phyloP scores from a whole-genome alignment of 192 early-diverging fungal species.

The Obelidium mucronatum region DNA sequence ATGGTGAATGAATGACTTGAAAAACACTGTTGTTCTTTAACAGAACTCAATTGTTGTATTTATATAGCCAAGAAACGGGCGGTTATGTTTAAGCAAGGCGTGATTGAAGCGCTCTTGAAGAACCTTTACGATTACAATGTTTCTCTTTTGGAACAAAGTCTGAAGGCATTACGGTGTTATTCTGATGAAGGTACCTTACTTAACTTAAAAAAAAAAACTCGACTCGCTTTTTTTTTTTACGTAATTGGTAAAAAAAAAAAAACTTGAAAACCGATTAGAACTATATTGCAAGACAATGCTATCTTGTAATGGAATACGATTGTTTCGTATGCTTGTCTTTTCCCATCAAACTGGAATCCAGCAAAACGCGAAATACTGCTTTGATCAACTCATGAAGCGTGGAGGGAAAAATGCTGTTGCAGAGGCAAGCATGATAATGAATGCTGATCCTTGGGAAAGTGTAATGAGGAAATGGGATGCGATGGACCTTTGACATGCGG shows the following conservation, averaged over 20 bases:
- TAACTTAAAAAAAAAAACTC: no score
- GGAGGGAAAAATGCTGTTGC: slow-evolving; percentile 10
- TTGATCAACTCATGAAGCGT: not conserved
- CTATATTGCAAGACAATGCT: not conserved
- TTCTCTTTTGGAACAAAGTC: not conserved
- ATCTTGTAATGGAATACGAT: slow-evolving; percentile 4
- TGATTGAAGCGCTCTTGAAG: not conserved
- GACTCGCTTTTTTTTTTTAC: no score
- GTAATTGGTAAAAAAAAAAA: no score
- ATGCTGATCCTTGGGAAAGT: slow-evolving; percentile 13
- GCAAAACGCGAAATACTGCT: slow-evolving; percentile 7
- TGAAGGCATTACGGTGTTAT: not conserved
- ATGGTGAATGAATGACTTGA: not conserved
- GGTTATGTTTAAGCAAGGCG: not conserved
- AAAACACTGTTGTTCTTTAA: not conserved
- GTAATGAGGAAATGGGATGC: slow-evolving; percentile 16
- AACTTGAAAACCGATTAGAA: no score
- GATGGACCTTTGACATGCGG: not conserved
- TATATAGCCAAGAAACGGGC: not conserved
- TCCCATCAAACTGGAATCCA: slow-evolving; percentile 15
- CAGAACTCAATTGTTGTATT: not conserved
- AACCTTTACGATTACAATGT: slow-evolving; percentile 11
- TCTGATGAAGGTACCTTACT: slow-evolving; percentile 10
- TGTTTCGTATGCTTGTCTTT: slow-evolving; percentile 15
- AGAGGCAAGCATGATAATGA: slow-evolving; percentile 17